Evolutionary conservation across 805 yeast species (phyloP).

Genomic region (Spathaspora sp.): DNA sequence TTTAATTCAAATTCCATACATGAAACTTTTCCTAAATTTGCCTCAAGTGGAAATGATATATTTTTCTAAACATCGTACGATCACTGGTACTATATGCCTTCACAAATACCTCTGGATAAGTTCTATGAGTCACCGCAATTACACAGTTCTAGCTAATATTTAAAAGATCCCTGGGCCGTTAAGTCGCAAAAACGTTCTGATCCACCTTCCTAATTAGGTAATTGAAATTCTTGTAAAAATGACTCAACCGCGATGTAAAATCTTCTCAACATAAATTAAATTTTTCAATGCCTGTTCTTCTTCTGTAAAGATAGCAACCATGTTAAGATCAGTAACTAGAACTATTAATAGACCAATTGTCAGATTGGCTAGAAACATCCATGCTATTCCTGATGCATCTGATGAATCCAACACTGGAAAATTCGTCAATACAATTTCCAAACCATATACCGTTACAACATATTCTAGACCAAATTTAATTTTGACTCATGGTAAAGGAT

Average conservation of each 20-base stretch:
- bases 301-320: not conserved
- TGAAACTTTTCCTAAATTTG: no score
- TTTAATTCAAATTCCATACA: no score
- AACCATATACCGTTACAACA: slow-evolving; percentile 66
- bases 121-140: no score
- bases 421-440: slow-evolving; percentile 42
- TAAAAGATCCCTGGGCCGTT: no score
- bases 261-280: slow-evolving; percentile 9
- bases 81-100: no score
- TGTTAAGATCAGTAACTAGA: slow-evolving; percentile 3
- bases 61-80: no score
- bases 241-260: slow-evolving; percentile 35
- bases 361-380: not conserved
- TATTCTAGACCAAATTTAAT: slow-evolving; percentile 77
- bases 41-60: no score
- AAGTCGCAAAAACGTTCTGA: not conserved
- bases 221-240: slow-evolving; percentile 7
- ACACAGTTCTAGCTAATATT: no score
- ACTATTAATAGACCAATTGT: not conserved
- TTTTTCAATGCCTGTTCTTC: not conserved
- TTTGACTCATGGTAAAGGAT: slow-evolving; percentile 76
- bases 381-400: slow-evolving; percentile 19
- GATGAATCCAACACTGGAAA: slow-evolving; percentile 31
- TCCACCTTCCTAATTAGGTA: slow-evolving; percentile 14
- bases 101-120: no score